Base-by-base conservation (phyloP, 352 stramenopile species). In the Phytophthora brassicae region DNA sequence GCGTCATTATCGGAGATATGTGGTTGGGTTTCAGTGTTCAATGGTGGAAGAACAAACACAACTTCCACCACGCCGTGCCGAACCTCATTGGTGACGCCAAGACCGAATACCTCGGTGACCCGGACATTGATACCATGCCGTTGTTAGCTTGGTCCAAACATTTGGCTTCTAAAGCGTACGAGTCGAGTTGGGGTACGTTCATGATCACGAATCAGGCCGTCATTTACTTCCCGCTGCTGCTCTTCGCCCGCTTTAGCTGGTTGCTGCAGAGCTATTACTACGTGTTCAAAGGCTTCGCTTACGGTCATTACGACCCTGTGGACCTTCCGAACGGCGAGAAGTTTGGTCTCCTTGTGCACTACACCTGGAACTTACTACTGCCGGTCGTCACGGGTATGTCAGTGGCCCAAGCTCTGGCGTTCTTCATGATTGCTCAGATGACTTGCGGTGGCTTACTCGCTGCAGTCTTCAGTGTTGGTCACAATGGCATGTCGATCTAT, bases 41-140 rank as follows among this genome's bases (percentile, higher is more conserved):
- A 56, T 98, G 93, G 95, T 98, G 93, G 95, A 98, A 98, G 72
- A 98, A 98, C 82, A 98, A 98, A 83, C 97, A 99, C 86, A 99
- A 99, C 75, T 97, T 96, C 47, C 97, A 99, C 81, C 97, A 99
- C 75, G 95, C 96, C 17, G 96, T 99, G 36, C 96, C 97, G 23
- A 99, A 99, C 77, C 76, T 99, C 36, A 91, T 99, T 73, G 96
- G 91, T 42, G 90, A 90, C 58, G 75, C 72, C 16, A 88, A 90
- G 20, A 81, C 93, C 31, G 74, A 80, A 29, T 88, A 84, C 50
- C 64, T 84, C 20, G 97, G 95, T 41, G 97, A 99, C 79, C 96
- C 97, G 12, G 97, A 99, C 63, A 99, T 99, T 65, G 97, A 99
- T 81, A 99, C 97, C 0, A 98, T 99, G 95, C 97, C 97, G 45